A percentile compares a stretch with the other conserved stretches of the same genome.
Evolutionary conservation across 2,329 filamentous ascomycete genomes (phyloP).

Genomic region (Colletotrichum tropicicola): DNA sequence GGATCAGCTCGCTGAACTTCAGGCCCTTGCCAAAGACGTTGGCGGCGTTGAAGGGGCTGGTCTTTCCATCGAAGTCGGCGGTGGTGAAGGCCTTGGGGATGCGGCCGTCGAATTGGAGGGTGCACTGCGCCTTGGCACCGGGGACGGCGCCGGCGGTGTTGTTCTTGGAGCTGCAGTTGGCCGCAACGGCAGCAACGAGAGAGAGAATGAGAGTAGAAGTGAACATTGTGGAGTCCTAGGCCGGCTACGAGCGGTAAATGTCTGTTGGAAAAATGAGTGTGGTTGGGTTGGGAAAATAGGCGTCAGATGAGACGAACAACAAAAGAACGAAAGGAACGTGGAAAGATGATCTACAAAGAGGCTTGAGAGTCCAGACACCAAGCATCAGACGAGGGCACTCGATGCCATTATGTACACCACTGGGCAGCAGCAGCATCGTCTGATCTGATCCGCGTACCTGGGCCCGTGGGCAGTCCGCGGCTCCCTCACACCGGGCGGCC

Average conservation of each 20-base stretch:
- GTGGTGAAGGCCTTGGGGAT: conserved; percentile 47
- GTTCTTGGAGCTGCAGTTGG: conserved; percentile 18
- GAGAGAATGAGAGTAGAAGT: conserved; percentile 25
- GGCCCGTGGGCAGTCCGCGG: background rate
- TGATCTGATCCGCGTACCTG: conserved; percentile 3
- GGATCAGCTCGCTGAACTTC: conserved; percentile 58
- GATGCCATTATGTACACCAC: conserved; percentile 9
- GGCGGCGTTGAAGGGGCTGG: conserved; percentile 57
- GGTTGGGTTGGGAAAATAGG: conserved; percentile 1
- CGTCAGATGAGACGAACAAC: conserved; percentile 24
- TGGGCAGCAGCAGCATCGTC: conserved; percentile 4
- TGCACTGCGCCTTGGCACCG: conserved; percentile 39
- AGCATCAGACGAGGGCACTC: background rate
- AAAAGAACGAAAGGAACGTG: conserved; percentile 21
- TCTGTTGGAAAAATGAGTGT: conserved; percentile 17
- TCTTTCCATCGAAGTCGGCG: conserved; percentile 53
- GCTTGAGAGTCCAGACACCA: background rate
- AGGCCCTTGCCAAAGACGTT: conserved; percentile 63
- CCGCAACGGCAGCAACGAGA: conserved; percentile 17
- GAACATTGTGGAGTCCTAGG: conserved; percentile 27
- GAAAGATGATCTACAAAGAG: conserved; percentile 17
- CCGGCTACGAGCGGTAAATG: conserved; percentile 21
- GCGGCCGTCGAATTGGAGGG: conserved; percentile 57
- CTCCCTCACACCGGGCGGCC: background rate
- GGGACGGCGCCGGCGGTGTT: conserved; percentile 14